These are phyloP conservation scores for Penicillium daleae DNA, from an alignment of 495 filamentous ascomycete species.

Conservation along the genomic window DNA sequence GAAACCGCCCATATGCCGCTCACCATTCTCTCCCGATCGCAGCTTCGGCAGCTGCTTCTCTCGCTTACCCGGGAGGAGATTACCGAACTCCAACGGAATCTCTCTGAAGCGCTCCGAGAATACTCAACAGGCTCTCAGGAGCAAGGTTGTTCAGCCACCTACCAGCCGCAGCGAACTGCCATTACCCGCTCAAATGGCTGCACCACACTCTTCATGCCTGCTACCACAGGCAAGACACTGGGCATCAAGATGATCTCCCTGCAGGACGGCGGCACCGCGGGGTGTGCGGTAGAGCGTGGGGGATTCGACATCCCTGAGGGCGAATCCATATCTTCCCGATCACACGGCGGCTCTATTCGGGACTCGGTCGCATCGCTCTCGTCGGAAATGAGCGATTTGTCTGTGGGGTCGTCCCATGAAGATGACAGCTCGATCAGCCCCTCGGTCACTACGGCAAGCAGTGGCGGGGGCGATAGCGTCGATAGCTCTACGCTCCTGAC, in stretches of 20 bases:
- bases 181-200: constrained; percentile 70
- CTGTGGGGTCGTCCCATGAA: constrained; percentile 41
- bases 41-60: constrained; percentile 72
- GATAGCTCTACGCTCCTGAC: constrained; percentile 35
- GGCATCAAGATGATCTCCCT: constrained; percentile 68
- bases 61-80: constrained; percentile 72
- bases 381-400: constrained; percentile 46
- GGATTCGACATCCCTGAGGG: constrained; percentile 22
- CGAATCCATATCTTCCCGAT: constrained; percentile 20
- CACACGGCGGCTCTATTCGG: constrained; percentile 22
- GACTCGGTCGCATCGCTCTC: constrained; percentile 44
- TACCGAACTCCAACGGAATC: constrained; percentile 61
- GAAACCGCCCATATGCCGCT: constrained; percentile 63
- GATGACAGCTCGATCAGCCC: constrained; percentile 28
- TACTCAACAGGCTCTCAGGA: constrained; percentile 74
- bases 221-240: constrained; percentile 58
- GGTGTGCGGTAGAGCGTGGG: constrained; percentile 38
- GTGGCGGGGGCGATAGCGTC: constrained; percentile 33
- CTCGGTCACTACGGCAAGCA: constrained; percentile 30
- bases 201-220: constrained; percentile 93
- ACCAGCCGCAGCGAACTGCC: constrained; percentile 77
- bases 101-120: constrained; percentile 77
- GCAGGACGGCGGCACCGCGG: constrained; percentile 40
- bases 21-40: constrained; percentile 71
- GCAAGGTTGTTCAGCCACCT: constrained; percentile 59